Base-by-base conservation (phyloP, 768 basidiomycete species). In the Boletus rex-veris region DNA sequence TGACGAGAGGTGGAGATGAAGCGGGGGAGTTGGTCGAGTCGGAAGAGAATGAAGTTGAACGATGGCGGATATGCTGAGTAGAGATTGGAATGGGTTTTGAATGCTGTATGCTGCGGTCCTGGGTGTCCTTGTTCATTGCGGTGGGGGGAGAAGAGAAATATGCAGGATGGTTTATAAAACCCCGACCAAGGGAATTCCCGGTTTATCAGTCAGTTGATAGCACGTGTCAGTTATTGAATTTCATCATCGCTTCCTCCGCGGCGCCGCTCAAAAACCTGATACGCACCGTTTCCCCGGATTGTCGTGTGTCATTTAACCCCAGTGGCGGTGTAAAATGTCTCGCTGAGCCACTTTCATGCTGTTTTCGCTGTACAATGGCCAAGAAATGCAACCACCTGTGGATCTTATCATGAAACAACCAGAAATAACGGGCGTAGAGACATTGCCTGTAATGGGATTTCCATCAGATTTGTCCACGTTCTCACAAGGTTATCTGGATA, bases 21-120 rank as follows among this genome's bases (percentile, higher is more conserved):
- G 75, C 76, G 41, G 80, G 71, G 1, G 82, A 81, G 56, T 72
- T 75, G 15, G 82, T 81, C 0, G 84, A 81, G 36, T 75, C 72
- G 0, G 85, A 86, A 7, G 85, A 86, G 41, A 83, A 68, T 0
- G 87, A 89, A 41, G 75, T 65, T 14, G 87, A 86, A 49, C 87
- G 86, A 12, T 73, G 66, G 35, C 86, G 78, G 43, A 71, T 64
- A 31, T 77, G 73, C 7, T 67, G 65, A 40, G 73, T 66, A 31
- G 71, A 66, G 63, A 86, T 83, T 51, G 84, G 77, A 64, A 90
- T 90, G 46, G 88, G 88, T 41, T 79, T 77, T 19, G 86, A 82
- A 68, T 74, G 86, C 37, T 75, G 78, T n/a, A 69, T 55, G 21
- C 2, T 3, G 45, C n/a, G n/a, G n/a, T n/a, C n/a, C n/a, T 71